These are phyloP conservation scores for Diplocarpon rosae DNA, from an alignment of 2,329 filamentous ascomycete species.

Conservation along the genomic window DNA sequence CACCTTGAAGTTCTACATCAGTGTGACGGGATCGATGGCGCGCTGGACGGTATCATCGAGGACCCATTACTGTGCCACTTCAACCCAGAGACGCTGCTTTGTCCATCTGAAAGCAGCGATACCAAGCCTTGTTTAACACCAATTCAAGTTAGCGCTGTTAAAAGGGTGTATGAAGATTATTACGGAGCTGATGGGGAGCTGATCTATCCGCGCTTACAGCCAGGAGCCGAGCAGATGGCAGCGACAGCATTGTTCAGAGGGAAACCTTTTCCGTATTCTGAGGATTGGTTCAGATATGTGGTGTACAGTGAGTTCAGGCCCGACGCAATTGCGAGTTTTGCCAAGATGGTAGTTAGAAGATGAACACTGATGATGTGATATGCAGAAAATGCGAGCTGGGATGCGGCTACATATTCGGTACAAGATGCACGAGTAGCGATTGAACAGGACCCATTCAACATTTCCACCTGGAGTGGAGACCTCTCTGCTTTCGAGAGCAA, in stretches of 20 bases:
- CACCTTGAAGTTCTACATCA: conserved; percentile 26
- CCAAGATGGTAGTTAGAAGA: background rate
- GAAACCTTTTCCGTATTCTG: conserved; percentile 7
- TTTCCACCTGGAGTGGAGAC: conserved; percentile 18
- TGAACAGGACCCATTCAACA: conserved; percentile 14
- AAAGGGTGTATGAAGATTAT: conserved; percentile 32
- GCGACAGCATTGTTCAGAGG: background rate
- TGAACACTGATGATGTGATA: background rate
- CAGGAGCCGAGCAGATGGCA: conserved; percentile 31
- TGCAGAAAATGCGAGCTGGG: conserved; percentile 25
- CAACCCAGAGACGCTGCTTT: conserved; percentile 14
- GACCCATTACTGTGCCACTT: conserved; percentile 30
- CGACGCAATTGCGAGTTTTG: background rate
- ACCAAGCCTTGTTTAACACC: conserved; percentile 31
- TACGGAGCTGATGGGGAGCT: conserved; percentile 33
- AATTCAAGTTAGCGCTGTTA: conserved; percentile 33
- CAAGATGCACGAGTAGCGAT: conserved; percentile 25
- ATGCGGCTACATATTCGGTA: conserved; percentile 30
- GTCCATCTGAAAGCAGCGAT: background rate
- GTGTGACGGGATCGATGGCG: conserved; percentile 32
- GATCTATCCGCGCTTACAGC: conserved; percentile 40
- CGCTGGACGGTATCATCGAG: conserved; percentile 30
- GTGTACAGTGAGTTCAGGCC: conserved; percentile 4
- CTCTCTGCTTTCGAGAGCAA: conserved; percentile 15
- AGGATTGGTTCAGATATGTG: conserved; percentile 10